Base-by-base conservation (phyloP, 306 rosid genomes). In the Castanea crenata region DNA sequence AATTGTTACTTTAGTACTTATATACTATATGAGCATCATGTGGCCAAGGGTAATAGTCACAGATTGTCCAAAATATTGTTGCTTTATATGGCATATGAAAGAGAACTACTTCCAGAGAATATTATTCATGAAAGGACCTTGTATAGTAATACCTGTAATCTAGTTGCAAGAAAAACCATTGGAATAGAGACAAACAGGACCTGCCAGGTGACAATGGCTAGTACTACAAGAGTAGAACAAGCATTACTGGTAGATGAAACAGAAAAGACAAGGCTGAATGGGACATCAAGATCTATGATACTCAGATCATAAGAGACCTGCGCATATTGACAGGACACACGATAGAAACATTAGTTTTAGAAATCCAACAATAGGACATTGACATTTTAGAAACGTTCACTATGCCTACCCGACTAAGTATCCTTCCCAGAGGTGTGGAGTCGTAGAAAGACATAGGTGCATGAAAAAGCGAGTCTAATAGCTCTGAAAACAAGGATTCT, bases 401-500 rank as follows among this genome's bases (percentile, higher is more conserved):
- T 16, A 71, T 56, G 54, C 86, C 73, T 76, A 87, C 93, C 88
- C 90, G 82, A 34, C 83, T 86, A 27, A 90, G 90, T 78, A 90
- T 84, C 80, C 91, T 90, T 82, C 93, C 93, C 81, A 86, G 38
- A 21, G 91, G 91, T 34, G 93, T 90, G 18, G 91, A 90, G 80
- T 90, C 90, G 63, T 90, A 87, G 58, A 87, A 90, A 10, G 91
- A 79, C 88, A 90, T 78, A 0, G 89, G 91, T n/a, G 93, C 89
- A 9, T 85, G 87, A 35, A 90, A 87, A 68, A 90, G 91, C 18
- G 93, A 90, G 83, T 79, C 78, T 52, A 86, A 27, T 67, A 90
- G 78, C 78, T 77, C 77, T 29, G 35, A 70, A 67, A 82, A 87
- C 18, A 86, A 69, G 15, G 81, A 52, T 41, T 80, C 76, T 65